Evolutionary conservation across 306 rosid species (phyloP).

Genomic region (Begonia fuchsioides): DNA sequence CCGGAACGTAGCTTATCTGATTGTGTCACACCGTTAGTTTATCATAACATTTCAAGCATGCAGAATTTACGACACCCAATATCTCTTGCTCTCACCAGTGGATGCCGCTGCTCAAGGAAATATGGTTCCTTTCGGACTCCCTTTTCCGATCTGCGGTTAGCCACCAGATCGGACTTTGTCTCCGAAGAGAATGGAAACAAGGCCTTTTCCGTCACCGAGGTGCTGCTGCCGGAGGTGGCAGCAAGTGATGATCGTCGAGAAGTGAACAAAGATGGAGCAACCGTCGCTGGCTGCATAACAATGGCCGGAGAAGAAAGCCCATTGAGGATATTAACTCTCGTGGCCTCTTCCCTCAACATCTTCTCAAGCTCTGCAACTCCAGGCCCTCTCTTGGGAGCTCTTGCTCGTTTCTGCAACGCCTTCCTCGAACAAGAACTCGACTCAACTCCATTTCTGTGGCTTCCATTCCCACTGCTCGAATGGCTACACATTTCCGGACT

Average conservation of each 20-base stretch:
- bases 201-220: neutral
- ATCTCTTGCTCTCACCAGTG: neutral
- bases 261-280: neutral
- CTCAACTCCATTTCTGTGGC: neutral
- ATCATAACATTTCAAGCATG: no score
- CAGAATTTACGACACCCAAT: no score
- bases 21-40: no score
- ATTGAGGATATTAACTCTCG: neutral
- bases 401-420: slow-evolving; percentile 21
- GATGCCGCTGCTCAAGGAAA: neutral
- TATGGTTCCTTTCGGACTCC: neutral
- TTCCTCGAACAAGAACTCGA: slow-evolving; percentile 11
- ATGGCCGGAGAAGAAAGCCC: neutral
- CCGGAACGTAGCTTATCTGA: slow-evolving; percentile 11
- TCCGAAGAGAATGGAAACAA: slow-evolving; percentile 3
- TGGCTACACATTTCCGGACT: slow-evolving; percentile 26
- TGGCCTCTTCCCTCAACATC: slow-evolving; percentile 32
- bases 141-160: neutral
- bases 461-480: neutral
- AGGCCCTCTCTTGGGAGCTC: slow-evolving; percentile 62
- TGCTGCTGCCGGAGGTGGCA: neutral
- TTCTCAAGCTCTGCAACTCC: slow-evolving; percentile 78
- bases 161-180: slow-evolving; percentile 1
- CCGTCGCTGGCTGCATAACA: neutral
- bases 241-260: neutral